phyloP scores from a whole-genome alignment of 352 stramenopile species.

The Thalassiosira allenii region DNA sequence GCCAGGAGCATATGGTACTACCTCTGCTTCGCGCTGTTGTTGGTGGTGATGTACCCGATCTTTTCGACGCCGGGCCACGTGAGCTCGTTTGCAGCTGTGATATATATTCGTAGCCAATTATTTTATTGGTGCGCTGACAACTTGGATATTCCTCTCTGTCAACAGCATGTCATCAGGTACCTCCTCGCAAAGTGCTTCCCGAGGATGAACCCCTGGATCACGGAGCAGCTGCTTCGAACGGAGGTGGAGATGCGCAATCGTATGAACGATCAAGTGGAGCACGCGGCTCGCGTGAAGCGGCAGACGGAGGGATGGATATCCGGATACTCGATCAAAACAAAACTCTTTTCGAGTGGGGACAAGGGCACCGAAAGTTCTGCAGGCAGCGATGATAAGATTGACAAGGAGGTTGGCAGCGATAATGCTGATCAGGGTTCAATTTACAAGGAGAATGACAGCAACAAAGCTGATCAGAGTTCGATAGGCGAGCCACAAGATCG shows the following conservation, averaged over 20 bases:
- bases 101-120: no score
- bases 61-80: conserved; percentile 13
- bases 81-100: no score
- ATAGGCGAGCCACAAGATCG: neutral
- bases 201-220: conserved; percentile 26
- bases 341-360: conserved; percentile 2
- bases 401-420: neutral
- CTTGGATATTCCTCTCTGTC: conserved; percentile 4
- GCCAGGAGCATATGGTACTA: conserved; percentile 22
- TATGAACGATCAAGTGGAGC: neutral
- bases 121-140: no score
- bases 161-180: conserved; percentile 24
- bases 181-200: conserved; percentile 15
- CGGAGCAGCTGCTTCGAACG: conserved; percentile 15
- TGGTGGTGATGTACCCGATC: conserved; percentile 4
- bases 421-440: neutral
- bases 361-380: neutral
- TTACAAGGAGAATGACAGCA: neutral
- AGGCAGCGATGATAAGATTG: neutral
- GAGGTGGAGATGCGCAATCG: conserved; percentile 5
- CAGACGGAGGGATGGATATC: conserved; percentile 27
- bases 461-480: neutral
- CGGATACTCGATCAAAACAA: conserved; percentile 29
- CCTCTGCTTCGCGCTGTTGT: conserved; percentile 2
- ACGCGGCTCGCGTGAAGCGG: neutral